Percentiles rank a stretch among this genome's conserved stretches.
Evolutionary conservation across 768 basidiomycete genomes (phyloP).

Genomic region (Russula abietina): DNA sequence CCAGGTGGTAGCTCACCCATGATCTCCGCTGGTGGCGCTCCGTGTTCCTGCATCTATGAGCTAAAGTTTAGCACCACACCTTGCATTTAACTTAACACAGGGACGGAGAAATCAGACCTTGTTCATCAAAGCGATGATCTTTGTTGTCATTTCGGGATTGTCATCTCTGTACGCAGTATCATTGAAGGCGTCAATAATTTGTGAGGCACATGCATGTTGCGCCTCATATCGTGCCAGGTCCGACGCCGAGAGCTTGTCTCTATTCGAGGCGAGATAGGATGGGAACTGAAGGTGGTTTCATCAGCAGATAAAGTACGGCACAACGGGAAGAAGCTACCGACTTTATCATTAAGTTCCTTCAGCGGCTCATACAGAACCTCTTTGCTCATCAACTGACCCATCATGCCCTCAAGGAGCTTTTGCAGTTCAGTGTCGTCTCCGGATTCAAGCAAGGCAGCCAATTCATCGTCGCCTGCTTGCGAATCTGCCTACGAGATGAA

Average conservation of each 20-base stretch:
- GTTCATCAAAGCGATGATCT: conserved; percentile 64
- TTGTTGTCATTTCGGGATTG: conserved; percentile 39
- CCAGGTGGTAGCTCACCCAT: conserved; percentile 82
- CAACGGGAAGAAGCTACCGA: conserved; percentile 30
- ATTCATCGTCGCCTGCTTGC: conserved; percentile 33
- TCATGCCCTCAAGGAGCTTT: conserved; percentile 71
- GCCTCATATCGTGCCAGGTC: conserved; percentile 60
- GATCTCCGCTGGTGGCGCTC: conserved; percentile 72
- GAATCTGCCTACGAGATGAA: conserved; percentile 26
- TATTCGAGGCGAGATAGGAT: conserved; percentile 56
- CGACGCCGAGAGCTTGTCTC: conserved; percentile 44
- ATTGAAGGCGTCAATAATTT: conserved; percentile 64
- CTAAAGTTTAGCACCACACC: background rate
- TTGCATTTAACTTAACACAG: background rate
- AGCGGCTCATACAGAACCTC: conserved; percentile 83
- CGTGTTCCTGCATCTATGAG: conserved; percentile 69
- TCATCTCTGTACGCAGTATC: conserved; percentile 52
- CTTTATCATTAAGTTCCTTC: conserved; percentile 71
- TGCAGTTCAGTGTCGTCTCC: conserved; percentile 47
- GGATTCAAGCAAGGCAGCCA: conserved; percentile 50
- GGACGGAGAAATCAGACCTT: conserved; percentile 43
- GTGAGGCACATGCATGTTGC: conserved; percentile 51
- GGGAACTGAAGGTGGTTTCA: conserved; percentile 54
- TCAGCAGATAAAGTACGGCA: background rate
- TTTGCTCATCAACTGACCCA: conserved; percentile 75